A percentile compares a stretch with the other conserved stretches of the same genome.
Evolutionary conservation across 2,329 filamentous ascomycete genomes (phyloP).

Genomic region (Aspergillus sergii): DNA sequence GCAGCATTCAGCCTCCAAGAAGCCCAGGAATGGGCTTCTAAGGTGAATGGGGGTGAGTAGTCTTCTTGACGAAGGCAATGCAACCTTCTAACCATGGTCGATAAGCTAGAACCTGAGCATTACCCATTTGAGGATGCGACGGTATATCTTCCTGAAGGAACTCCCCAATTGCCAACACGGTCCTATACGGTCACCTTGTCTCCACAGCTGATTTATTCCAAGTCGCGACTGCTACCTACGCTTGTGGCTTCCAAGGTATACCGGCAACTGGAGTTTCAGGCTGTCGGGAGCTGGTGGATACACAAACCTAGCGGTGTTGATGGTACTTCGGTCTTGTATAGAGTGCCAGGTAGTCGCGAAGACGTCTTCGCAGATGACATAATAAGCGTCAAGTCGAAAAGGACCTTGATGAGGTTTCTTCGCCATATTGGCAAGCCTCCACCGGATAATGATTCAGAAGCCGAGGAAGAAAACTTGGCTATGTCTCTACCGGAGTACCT

Average conservation of each 20-base stretch:
- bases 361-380: constrained; percentile 81
- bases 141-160: constrained; percentile 27
- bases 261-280: constrained; percentile 82
- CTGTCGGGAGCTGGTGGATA: constrained; percentile 91
- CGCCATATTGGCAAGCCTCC: constrained; percentile 70
- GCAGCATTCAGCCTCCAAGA: constrained; percentile 85
- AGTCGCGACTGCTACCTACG: constrained; percentile 73
- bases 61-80: not conserved
- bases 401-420: constrained; percentile 88
- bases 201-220: constrained; percentile 83
- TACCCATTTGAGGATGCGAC: constrained; percentile 45
- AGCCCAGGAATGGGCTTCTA: constrained; percentile 71
- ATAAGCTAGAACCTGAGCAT: constrained; percentile 35
- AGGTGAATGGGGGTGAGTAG: constrained; percentile 42
- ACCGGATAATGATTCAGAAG: constrained; percentile 50
- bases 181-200: constrained; percentile 82
- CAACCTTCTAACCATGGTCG: constrained; percentile 25
- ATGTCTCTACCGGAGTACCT: constrained; percentile 51
- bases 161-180: constrained; percentile 50
- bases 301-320: constrained; percentile 41
- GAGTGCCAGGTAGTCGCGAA: constrained; percentile 86
- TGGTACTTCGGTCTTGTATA: constrained; percentile 52
- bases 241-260: constrained; percentile 90
- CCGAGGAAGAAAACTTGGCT: constrained; percentile 52
- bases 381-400: constrained; percentile 79